Base-by-base conservation (phyloP, 176 grass and related monocot genomes). In the Oryza brachyantha region DNA sequence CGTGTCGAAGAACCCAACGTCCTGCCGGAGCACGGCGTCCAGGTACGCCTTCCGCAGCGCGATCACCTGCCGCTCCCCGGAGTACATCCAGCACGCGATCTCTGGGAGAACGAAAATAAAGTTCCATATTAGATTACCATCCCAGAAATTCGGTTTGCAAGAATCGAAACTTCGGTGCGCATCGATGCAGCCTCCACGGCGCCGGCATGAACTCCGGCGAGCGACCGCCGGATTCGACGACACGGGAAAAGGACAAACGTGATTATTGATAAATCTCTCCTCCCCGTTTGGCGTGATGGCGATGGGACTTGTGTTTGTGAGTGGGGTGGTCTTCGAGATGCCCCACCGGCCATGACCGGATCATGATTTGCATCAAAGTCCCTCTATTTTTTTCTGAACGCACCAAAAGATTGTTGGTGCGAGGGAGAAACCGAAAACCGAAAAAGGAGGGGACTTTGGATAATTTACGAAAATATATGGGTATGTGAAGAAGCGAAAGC, bases 71-170 rank as follows among this genome's bases (percentile, higher is more conserved):
- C 96, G 82, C 81, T 99, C 92, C 14, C 96, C 96, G 11, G 90
- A 91, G 86, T 96, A 95, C 96, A 99, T 99, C 96, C 96, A 99
- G 81, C 90, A 99, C 52, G 92, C 86, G 70, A 99, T 95, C 90
- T 95, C 96, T 99, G 92, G 19, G 14, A 57, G 3, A 35, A 62
- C 5, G 26, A 80, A 42, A n/a, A n/a, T n/a, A n/a, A n/a, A n/a
- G n/a, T n/a, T n/a, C n/a, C 27, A 45, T n/a, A 21, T 70, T 79
- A 16, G 55, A 60, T 8, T 10, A 31, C 3, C 8, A 1, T 35
- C n/a, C n/a, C 32, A 19, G 17, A 50, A 1, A 11, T 10, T 11
- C 57, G 25, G 72, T 74, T 21, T 14, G n/a, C 22, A 72, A 34
- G 31, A 77, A 77, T 35, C 41, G 16, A 10, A 21, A 59, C 12